Evolutionary conservation across 257 asterid genomes (phyloP), one percentile per base, ranked within the genome.

Genomic region (Fraxinus pennsylvanica): DNA sequence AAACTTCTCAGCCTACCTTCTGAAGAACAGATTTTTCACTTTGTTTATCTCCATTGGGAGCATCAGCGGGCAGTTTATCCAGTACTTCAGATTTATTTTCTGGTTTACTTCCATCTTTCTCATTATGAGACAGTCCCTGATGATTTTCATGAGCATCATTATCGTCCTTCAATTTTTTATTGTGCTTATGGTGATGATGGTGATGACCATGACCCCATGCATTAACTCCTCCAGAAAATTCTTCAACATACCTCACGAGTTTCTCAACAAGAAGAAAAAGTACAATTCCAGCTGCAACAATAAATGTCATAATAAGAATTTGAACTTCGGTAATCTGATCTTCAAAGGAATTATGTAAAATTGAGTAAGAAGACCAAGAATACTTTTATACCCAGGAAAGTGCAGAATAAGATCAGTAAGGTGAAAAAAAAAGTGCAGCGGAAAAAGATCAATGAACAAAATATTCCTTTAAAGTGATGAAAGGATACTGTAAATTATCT

Each of bases 211-310:
- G 88, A 79, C 84, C 75, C 91, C 82, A 83, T 66, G 81, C 76
- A 86, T 80, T 79, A 76, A 67, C 85, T 74, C 92, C 96, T 68
- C 92, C 92, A 80, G 97, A 91, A 73, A 80, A 87, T 13, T 85
- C 96, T 74, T 95, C 98, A 52, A 95, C 96, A 47, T 88, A 95
- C 86, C 99, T 95, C 88, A 95, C 99, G 50, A 90, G 73, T 88
- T 92, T 95, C 92, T 95, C 99, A 45, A 95, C 97, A 77, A 93
- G 87, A 78, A 95, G 97, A 83, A 95, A 95, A 79, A 89, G 87
- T 38, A 93, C 88, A 22, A 95, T 90, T 78, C 99, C 99, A 85
- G 92, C 99, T 95, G 98, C 79, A 75, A 86, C 78, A 82, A 57
- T 68, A 88, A 71, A 83, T 71, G 78, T 75, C 57, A 81, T n/a